phyloP scores from a whole-genome alignment of 345 rosid genomes.

The Aquilaria malaccensis region DNA sequence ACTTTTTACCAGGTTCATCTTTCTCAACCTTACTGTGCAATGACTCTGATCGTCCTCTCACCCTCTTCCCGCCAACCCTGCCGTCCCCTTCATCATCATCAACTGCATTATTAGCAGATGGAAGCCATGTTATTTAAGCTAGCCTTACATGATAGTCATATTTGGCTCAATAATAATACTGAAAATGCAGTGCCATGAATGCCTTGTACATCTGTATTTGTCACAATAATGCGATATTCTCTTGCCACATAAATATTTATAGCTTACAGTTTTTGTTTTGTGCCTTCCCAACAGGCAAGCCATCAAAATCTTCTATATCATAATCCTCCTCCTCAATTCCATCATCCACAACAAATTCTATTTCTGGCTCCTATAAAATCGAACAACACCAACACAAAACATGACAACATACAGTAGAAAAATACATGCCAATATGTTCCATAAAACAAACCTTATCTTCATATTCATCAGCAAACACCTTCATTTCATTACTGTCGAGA shows the following conservation, averaged over 20 bases:
- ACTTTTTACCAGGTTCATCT: slow-evolving; percentile 32
- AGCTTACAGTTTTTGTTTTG: no score
- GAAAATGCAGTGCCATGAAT: not conserved
- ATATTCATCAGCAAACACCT: slow-evolving; percentile 28
- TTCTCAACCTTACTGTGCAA: slow-evolving; percentile 34
- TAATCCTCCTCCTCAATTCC: slow-evolving; percentile 71
- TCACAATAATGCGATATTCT: slow-evolving; percentile 16
- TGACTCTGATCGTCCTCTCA: slow-evolving; percentile 25
- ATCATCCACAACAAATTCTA: slow-evolving; percentile 79
- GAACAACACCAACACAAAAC: slow-evolving; percentile 3
- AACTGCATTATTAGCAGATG: slow-evolving; percentile 20
- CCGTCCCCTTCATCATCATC: slow-evolving; percentile 34
- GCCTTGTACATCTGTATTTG: no score
- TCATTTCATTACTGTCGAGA: slow-evolving; percentile 38
- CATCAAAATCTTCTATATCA: slow-evolving; percentile 82
- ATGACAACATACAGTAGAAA: not conserved
- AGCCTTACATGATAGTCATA: not conserved
- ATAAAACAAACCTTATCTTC: slow-evolving; percentile 42
- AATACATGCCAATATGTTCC: not conserved
- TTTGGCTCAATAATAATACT: not conserved
- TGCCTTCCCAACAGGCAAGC: slow-evolving; percentile 12
- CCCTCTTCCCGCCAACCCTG: slow-evolving; percentile 34
- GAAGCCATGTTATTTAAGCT: slow-evolving; percentile 1
- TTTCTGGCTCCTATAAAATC: slow-evolving; percentile 49
- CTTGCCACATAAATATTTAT: not conserved